Evolutionary conservation across 768 basidiomycete genomes (phyloP).

Genomic region (Gymnopilus dilepis): DNA sequence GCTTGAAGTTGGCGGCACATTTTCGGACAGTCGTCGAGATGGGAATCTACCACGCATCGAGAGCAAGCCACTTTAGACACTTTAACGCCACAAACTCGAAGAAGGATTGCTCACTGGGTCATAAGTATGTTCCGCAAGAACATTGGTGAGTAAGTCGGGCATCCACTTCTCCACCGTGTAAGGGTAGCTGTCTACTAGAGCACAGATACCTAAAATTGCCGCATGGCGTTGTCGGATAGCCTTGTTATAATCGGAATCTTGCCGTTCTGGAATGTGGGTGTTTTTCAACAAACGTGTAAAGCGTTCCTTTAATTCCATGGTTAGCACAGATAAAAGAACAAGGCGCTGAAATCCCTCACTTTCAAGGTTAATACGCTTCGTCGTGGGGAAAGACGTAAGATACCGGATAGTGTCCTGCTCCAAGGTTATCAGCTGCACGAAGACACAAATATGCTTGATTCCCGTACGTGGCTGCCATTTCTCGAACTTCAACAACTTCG

Average conservation of each 20-base stretch:
- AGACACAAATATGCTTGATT: background rate
- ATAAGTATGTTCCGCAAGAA: slow-evolving; percentile 83
- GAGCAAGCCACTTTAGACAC: slow-evolving; percentile 18
- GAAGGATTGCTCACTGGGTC: slow-evolving; percentile 63
- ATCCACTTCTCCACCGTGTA: slow-evolving; percentile 97
- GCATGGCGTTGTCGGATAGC: slow-evolving; percentile 84
- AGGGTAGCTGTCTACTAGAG: slow-evolving; percentile 92
- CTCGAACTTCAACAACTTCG: slow-evolving; percentile 87
- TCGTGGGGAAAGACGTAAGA: slow-evolving; percentile 80
- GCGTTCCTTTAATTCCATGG: slow-evolving; percentile 56
- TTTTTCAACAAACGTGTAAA: slow-evolving; percentile 78
- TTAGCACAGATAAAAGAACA: background rate
- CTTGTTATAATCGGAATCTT: slow-evolving; percentile 68
- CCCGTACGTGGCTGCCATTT: slow-evolving; percentile 84
- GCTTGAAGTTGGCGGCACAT: slow-evolving; percentile 81
- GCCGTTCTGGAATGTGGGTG: slow-evolving; percentile 66
- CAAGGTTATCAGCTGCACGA: background rate
- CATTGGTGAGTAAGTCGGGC: slow-evolving; percentile 80
- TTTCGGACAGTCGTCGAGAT: slow-evolving; percentile 84
- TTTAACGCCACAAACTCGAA: background rate
- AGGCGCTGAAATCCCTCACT: slow-evolving; percentile 36
- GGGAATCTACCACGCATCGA: slow-evolving; percentile 58
- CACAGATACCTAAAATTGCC: slow-evolving; percentile 92
- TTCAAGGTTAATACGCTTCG: slow-evolving; percentile 78
- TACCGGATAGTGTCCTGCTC: slow-evolving; percentile 76